A percentile compares a stretch with the other conserved stretches of the same genome.
Conservation (phyloP, 495 filamentous ascomycete genomes). For the Aspergillus sclerotiicarbonarius region DNA sequence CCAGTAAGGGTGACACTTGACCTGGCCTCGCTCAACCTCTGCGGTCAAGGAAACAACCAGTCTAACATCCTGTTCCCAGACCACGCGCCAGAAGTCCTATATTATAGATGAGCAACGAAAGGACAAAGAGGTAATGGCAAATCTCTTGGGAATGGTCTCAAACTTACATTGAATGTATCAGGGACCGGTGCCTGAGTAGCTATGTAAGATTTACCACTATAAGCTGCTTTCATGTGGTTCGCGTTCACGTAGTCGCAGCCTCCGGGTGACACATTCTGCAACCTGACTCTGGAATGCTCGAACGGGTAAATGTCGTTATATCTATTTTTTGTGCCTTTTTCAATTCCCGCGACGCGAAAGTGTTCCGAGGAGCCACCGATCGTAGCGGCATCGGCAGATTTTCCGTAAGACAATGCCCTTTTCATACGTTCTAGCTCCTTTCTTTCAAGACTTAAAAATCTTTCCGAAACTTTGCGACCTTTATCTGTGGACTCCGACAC, state of each 20-base stretch:
- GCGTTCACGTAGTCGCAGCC: constrained; percentile 96
- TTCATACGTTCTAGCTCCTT: constrained; percentile 88
- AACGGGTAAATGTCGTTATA: constrained; percentile 99
- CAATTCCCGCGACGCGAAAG: constrained; percentile 78
- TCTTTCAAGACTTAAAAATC: constrained; percentile 80
- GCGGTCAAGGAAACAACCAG: constrained; percentile 96
- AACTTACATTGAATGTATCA: constrained; percentile 82
- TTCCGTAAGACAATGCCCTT: constrained; percentile 71
- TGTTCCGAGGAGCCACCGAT: constrained; percentile 21
- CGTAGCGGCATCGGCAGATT: constrained; percentile 48
- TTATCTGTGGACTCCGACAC: constrained; percentile 64
- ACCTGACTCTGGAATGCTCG: constrained; percentile 84
- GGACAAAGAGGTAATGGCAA: background rate
- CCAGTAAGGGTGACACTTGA: constrained; percentile 97
- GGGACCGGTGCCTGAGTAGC: constrained; percentile 93
- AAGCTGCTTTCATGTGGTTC: constrained; percentile 73
- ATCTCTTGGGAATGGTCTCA: background rate
- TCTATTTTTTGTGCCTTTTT: constrained; percentile 90
- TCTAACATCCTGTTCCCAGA: constrained; percentile 95
- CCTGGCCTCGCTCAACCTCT: constrained; percentile 90
- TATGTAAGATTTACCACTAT: constrained; percentile 88
- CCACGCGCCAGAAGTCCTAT: constrained; percentile 95
- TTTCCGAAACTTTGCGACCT: constrained; percentile 77
- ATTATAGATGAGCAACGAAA: constrained; percentile 27
- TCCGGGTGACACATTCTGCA: constrained; percentile 66